phyloP scores from a whole-genome alignment of 768 basidiomycete genomes.

The Imleria badia region DNA sequence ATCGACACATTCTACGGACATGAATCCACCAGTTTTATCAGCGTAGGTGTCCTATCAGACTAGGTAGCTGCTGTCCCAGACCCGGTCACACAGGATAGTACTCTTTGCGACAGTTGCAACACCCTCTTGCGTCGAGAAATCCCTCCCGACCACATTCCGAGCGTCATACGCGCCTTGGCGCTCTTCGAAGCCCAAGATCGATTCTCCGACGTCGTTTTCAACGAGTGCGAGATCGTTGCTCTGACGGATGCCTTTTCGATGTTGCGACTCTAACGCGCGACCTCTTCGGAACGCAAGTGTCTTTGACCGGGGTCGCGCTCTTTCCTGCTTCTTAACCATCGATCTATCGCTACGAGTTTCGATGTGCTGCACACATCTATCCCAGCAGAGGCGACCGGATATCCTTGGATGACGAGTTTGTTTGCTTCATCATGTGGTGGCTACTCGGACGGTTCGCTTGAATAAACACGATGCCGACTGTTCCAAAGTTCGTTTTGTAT shows the following conservation, averaged over 20 bases:
- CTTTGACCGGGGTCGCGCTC: background rate
- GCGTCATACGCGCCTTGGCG: conserved; percentile 21
- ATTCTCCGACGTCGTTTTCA: background rate
- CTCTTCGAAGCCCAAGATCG: conserved; percentile 17
- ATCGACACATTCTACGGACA: background rate
- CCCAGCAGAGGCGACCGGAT: background rate
- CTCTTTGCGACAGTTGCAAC: conserved; percentile 14
- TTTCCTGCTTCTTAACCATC: background rate
- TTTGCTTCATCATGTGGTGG: background rate
- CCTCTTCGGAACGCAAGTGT: background rate
- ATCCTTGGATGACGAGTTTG: background rate
- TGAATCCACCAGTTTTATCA: conserved; percentile 6
- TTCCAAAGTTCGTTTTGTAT: conserved; percentile 6
- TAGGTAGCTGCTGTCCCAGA: background rate
- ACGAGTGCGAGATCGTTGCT: conserved; percentile 15
- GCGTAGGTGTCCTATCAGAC: conserved; percentile 3
- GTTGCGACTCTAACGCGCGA: conserved; percentile 14
- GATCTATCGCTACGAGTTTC: background rate
- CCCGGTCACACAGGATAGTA: conserved; percentile 6
- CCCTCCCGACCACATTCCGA: conserved; percentile 21
- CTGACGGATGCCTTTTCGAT: conserved; percentile 23
- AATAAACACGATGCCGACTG: background rate
- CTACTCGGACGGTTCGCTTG: background rate
- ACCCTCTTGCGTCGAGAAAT: conserved; percentile 15
- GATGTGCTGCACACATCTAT: background rate